Base-by-base conservation (phyloP, 441 rosid genomes). In the Euphorbia celastroides region DNA sequence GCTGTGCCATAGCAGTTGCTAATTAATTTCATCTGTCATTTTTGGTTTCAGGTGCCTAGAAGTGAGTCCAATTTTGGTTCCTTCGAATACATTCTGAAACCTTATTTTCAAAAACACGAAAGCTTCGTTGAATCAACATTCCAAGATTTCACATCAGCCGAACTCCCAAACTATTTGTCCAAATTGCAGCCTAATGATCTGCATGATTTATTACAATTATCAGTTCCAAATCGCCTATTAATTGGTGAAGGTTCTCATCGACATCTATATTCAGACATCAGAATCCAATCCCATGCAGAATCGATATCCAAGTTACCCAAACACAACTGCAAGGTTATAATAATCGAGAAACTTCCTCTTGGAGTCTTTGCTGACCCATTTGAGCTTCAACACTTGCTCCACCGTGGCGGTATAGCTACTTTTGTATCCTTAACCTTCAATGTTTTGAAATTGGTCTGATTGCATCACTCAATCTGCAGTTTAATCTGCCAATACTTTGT, bases 201-300 rank as follows among this genome's bases (percentile, higher is more conserved):
- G 64, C 62, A 60, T 55, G 44, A 27, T 63, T 65, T 54, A 58
- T 65, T 73, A 42, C 73, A 62, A 62, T 67, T 76, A 20, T 77
- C 82, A 57, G 66, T 81, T 71, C 66, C 78, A 17, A 23, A 76
- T 28, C 87, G 77, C 69, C 51, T 62, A 69, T 76, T 88, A 67
- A 72, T 74, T 7, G 96, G 96, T 52, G 96, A 93, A 78, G 98
- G 97, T 64, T 90, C 91, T 62, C 98, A 88, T 78, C 93, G 92
- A 16, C 86, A 54, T 68, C 78, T 93, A 6, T 75, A 77, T 26
- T 82, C 88, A 46, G 73, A 83, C 6, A 56, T 91, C 61, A 78
- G 76, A 73, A 61, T 86, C 69, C 70, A 70, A 27, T 59, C 66
- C 65, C 70, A 69, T 51, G 67, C 74, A 46, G 72, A 65, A 50